Conservation (phyloP, 1,284 basidiomycete genomes). For the Ceratobasidium sp. region DNA sequence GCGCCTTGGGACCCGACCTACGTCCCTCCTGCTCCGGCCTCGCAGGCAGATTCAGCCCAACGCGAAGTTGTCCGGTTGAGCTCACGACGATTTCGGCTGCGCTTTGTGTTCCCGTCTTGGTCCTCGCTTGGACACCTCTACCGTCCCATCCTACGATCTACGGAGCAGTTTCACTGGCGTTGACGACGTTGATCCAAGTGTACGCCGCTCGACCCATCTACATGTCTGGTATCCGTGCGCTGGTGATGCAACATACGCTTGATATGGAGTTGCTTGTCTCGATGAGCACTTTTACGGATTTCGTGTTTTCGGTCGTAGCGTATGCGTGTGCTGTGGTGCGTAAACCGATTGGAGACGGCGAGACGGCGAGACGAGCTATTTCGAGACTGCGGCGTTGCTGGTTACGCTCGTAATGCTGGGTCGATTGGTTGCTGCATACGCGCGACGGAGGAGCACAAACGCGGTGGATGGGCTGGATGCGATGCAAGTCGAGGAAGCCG, state of each 20-base stretch:
- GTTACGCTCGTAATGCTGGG: slow-evolving; percentile 58
- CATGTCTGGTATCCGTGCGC: slow-evolving; percentile 51
- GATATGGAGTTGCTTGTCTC: slow-evolving; percentile 57
- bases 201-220: slow-evolving; percentile 54
- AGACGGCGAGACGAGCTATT: slow-evolving; percentile 55
- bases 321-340: slow-evolving; percentile 53
- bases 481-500: slow-evolving; percentile 52
- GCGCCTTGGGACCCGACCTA: slow-evolving; percentile 38
- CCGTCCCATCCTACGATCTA: slow-evolving; percentile 50
- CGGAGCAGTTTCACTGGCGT: slow-evolving; percentile 51
- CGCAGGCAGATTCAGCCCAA: slow-evolving; percentile 37
- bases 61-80: slow-evolving; percentile 47
- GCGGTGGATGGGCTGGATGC: slow-evolving; percentile 49
- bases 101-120: slow-evolving; percentile 56
- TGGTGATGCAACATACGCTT: slow-evolving; percentile 53
- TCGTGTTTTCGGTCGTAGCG: slow-evolving; percentile 56
- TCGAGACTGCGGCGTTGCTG: slow-evolving; percentile 58
- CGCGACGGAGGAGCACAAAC: slow-evolving; percentile 51
- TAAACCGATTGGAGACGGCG: slow-evolving; percentile 49
- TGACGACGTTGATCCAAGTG: slow-evolving; percentile 55
- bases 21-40: slow-evolving; percentile 19
- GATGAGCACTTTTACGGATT: slow-evolving; percentile 55
- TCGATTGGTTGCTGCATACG: slow-evolving; percentile 53
- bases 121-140: slow-evolving; percentile 57
- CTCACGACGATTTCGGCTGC: slow-evolving; percentile 50